These are phyloP conservation scores for Thuja plicata DNA, from an alignment of 83 land plant genomes.

Conservation along the genomic window DNA sequence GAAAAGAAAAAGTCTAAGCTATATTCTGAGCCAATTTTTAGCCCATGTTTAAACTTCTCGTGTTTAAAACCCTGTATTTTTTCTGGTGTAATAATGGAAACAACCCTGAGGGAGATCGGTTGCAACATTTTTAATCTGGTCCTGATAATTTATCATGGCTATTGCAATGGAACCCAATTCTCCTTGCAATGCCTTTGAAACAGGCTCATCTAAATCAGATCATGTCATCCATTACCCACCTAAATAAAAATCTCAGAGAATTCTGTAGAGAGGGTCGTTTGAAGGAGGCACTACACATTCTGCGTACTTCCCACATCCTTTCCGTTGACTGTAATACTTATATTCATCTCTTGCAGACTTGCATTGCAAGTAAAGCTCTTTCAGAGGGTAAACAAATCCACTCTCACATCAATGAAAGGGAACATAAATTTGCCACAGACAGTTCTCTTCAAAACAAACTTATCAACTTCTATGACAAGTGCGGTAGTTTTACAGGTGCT, in stretches of 20 bases:
- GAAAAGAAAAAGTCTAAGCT: no score
- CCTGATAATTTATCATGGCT: not conserved
- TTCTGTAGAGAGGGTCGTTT: not conserved
- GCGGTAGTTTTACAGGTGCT: not conserved
- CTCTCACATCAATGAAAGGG: not conserved
- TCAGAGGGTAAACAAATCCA: not conserved
- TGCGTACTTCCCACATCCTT: not conserved
- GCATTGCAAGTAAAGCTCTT: not conserved
- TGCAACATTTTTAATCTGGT: no score
- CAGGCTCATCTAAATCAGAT: not conserved
- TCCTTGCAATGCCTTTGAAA: not conserved
- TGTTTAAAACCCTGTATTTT: no score
- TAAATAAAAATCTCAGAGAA: not conserved
- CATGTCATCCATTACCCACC: not conserved
- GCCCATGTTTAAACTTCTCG: no score
- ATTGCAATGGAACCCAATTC: not conserved
- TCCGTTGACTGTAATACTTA: not conserved
- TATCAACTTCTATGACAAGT: not conserved
- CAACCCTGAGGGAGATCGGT: no score
- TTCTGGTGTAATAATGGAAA: no score
- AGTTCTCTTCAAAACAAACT: not conserved
- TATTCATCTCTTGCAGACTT: not conserved
- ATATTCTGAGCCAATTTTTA: no score
- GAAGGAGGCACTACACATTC: not conserved
- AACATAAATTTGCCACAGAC: not conserved